These are phyloP conservation scores for Lentinula edodes DNA, from an alignment of 768 basidiomycete species.

Conservation along the genomic window DNA sequence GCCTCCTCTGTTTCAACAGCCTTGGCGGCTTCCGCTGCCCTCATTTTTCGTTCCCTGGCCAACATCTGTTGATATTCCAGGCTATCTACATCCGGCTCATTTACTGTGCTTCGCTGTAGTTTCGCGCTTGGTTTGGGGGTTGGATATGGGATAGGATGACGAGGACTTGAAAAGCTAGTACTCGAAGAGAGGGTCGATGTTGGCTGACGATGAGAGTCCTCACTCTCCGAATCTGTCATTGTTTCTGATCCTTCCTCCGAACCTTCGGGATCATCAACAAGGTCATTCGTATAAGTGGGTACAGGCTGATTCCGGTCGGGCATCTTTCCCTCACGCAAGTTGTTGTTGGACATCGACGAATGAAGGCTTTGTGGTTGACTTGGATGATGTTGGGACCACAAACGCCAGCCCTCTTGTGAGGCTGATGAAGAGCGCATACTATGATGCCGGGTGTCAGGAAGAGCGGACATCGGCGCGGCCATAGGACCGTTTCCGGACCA, in stretches of 20 bases:
- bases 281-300: neutral
- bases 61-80: constrained; percentile 2
- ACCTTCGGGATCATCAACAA: neutral
- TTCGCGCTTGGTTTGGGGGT: neutral
- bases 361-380: neutral
- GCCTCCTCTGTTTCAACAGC: neutral
- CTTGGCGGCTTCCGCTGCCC: neutral
- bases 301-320: neutral
- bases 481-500: neutral
- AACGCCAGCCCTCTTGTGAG: constrained; percentile 2
- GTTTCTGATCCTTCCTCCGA: neutral
- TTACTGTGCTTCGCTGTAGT: neutral
- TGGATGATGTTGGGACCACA: neutral
- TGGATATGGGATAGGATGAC: neutral
- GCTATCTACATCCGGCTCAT: neutral
- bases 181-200: neutral
- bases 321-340: neutral
- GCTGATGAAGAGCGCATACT: neutral
- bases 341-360: neutral
- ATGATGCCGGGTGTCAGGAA: neutral
- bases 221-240: neutral
- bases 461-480: neutral
- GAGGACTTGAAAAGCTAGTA: neutral
- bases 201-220: neutral
- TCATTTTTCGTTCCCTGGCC: neutral